Base-by-base conservation (phyloP, 371 early-diverging fungal species). In the Choanephora cucurbitarum region DNA sequence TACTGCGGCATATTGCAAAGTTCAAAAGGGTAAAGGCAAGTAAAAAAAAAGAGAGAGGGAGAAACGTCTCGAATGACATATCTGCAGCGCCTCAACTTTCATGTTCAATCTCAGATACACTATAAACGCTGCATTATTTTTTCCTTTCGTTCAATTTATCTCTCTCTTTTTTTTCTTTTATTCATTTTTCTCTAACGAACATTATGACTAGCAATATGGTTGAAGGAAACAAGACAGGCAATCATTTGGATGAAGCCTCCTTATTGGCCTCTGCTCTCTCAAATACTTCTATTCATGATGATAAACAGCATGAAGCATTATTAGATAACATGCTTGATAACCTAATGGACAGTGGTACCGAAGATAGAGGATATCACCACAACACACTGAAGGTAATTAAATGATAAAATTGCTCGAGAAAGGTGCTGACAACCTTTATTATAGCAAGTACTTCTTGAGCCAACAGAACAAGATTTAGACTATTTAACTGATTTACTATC, bases 401-500 rank as follows among this genome's bases (percentile, higher is more conserved):
- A n/a, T n/a, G 5, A 24, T 18, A 21, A 17, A 28, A 0, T 40
- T n/a, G n/a, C n/a, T n/a, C n/a, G n/a, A 13, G 31, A 28, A 14
- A 5, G 31, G 28, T 3, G 18, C 3, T 43, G 44, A 23, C 23
- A 28, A 15, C 47, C 21, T 7, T 37, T 23, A 22, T 28, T 34
- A 18, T 33, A n/a, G 19, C 55, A 73, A 70, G 63, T 62, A 48
- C 62, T 82, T 40, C 39, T 83, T 31, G 58, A 75, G 22, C 72
- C 75, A 0, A 73, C 72, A 32, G 62, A 67, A 15, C 70, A 70
- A 23, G 80, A 86, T 24, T 57, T 72, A 6, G 69, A 65, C 44
- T 69, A 60, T 8, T 58, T 90, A 3, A 59, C 66, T 41, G 55
- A 64, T 2, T 57, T 74, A 22, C 50, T 93, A 19, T 50, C 60